A percentile compares a stretch with the other conserved stretches of the same genome.
Evolutionary conservation across 306 rosid genomes (phyloP).

Genomic region (Cicer bijugum): DNA sequence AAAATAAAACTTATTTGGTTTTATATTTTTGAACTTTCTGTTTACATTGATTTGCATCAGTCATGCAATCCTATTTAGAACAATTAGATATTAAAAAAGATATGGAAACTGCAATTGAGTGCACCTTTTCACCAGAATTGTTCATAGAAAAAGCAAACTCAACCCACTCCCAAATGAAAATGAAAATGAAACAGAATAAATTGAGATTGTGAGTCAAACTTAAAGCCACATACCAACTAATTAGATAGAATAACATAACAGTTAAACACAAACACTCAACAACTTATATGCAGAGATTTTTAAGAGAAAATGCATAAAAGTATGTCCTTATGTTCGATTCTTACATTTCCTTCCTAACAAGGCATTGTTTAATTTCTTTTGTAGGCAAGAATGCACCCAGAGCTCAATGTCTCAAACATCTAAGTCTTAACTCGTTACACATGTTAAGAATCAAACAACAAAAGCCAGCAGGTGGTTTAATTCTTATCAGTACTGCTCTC

Average conservation of each 20-base stretch:
- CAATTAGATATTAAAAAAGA: background rate
- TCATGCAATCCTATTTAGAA: conserved; percentile 5
- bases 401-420: conserved; percentile 42
- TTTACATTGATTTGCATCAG: background rate
- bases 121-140: background rate
- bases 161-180: conserved; percentile 13
- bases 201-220: conserved; percentile 7
- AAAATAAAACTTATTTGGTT: background rate
- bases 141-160: background rate
- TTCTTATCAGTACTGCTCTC: conserved; percentile 68
- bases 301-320: conserved; percentile 26
- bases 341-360: conserved; percentile 27
- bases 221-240: background rate
- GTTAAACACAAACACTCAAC: conserved; percentile 25
- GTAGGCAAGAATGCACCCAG: conserved; percentile 23
- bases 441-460: conserved; percentile 31
- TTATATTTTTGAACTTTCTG: background rate
- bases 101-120: background rate
- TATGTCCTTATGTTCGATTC: conserved; percentile 18
- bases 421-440: conserved; percentile 29
- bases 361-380: conserved; percentile 36
- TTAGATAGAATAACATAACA: conserved; percentile 21
- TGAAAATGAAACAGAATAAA: conserved; percentile 13
- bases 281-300: conserved; percentile 21
- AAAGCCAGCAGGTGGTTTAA: conserved; percentile 28